Base-by-base conservation (phyloP, 306 rosid genomes). In the Vigna mungo region DNA sequence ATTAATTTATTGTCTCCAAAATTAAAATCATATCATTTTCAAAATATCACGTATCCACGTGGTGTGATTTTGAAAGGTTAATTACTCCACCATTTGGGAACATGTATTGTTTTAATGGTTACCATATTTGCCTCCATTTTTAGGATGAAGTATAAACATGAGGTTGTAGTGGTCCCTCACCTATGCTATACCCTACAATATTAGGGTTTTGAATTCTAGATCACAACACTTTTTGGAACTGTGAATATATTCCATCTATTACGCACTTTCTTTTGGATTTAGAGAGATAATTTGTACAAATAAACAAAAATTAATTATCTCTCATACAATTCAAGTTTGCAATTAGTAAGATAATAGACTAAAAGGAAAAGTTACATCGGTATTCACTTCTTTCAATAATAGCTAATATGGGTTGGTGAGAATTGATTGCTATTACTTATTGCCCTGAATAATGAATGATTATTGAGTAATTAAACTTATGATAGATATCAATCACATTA, bases 151-250 rank as follows among this genome's bases (percentile, higher is more conserved):
- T 12, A 34, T 37, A 27, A 44, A 39, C 62, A 68, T 60, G 68
- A 74, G n/a, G 68, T 60, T 69, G 36, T 11, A 34, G 86, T 83
- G 83, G 86, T 68, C 86, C 86, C 74, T 67, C 2, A 47, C 72
- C 73, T 43, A 41, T 20, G 9, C 63, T 62, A 23, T 67, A 51
- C 59, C 9, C 43, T 25, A 37, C 58, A 43, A 48, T 59, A 66
- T 60, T 60, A 67, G 61, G 73, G 69, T 58, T 76, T 51, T 76
- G 54, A 76, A 41, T 44, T 55, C 4, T 75, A 44, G 53, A 54
- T 54, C 14, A 20, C 60, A 18, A 2, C 9, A 9, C 1, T 54
- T 2, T 18, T 20, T 9, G 0, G 2, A 56, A 56, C 34, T 12
- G n/a, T 3, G n/a, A 56, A 56, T 30, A 20, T 56, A 25, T 56